Base-by-base conservation (phyloP, 306 rosid genomes). In the Gastrolobium bilobum region DNA sequence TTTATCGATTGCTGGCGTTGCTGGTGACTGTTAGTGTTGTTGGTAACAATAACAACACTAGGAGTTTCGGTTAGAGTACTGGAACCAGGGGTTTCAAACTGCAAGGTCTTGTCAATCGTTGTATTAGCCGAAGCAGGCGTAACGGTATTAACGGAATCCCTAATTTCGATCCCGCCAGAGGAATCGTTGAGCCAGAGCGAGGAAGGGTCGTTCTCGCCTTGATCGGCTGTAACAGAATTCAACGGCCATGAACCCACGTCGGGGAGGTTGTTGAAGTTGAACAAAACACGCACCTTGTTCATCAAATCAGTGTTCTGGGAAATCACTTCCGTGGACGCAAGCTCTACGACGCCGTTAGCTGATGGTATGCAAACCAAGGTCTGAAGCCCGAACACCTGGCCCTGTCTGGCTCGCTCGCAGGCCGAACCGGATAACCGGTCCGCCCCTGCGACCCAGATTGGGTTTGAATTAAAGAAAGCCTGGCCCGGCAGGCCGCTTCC, bases 141-240 rank as follows among this genome's bases (percentile, higher is more conserved):
- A 0, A 70, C 80, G 37, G 81, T 51, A 38, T 56, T 79, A 5
- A 80, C 75, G 0, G 94, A 84, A 39, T 91, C 96, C 75, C 89
- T 83, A 10, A 87, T 78, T 58, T 88, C 97, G 4, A 20, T 20
- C 26, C 26, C 26, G 26, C 26, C 26, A 20, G 26, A 20, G 26
- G 87, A 87, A 64, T 91, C 98, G 68, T 64, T 89, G 26, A 95
- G 63, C 99, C 98, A 95, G 6, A 93, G 83, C 0, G 94, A 86
- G 3, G 97, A 91, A 8, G 98, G 98, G 30, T 95, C 99, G 71
- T 84, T 91, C 67, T 95, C 98, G 1, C 89, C 98, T 66, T 91
- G 98, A 75, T 88, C 94, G 70, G 86, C 64, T 6, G 74, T 43
- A 14, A 54, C 67, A 1, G 84, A 81, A 42, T 52, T 11, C 42